A percentile compares a stretch with the other conserved stretches of the same genome.
These are phyloP conservation scores for Leccinum boreale DNA, from an alignment of 768 basidiomycete species.

Conservation along the genomic window DNA sequence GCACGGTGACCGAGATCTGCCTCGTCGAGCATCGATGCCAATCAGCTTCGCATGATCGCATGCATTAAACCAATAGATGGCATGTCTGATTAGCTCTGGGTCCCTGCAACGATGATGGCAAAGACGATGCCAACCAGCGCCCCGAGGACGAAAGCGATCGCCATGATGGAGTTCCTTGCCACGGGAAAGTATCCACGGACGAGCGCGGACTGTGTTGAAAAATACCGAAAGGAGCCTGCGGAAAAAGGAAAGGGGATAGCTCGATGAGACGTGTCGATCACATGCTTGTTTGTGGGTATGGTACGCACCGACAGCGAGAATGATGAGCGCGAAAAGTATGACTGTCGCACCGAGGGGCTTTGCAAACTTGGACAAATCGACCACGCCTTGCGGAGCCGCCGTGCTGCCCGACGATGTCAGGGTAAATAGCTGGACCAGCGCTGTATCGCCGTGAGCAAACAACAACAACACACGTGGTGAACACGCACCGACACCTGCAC, in stretches of 20 bases:
- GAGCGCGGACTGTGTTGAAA: slow-evolving; percentile 48
- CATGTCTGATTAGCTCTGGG: background rate
- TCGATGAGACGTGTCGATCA: background rate
- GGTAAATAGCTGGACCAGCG: slow-evolving; percentile 56
- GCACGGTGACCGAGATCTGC: background rate
- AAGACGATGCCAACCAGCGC: slow-evolving; percentile 43
- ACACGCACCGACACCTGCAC: slow-evolving; percentile 56
- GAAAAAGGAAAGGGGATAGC: background rate
- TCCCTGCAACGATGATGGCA: slow-evolving; percentile 37
- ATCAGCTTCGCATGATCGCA: background rate
- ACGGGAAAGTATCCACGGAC: slow-evolving; percentile 50
- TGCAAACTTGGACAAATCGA: slow-evolving; percentile 32
- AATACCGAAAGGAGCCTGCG: slow-evolving; percentile 51
- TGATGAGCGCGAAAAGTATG: slow-evolving; percentile 43
- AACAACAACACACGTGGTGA: background rate
- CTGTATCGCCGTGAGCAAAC: slow-evolving; percentile 15
- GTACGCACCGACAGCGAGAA: slow-evolving; percentile 46
- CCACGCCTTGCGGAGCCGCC: background rate
- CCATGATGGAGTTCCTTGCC: slow-evolving; percentile 43
- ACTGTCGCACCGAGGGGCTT: slow-evolving; percentile 52
- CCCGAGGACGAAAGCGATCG: slow-evolving; percentile 40
- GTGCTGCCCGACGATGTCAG: slow-evolving; percentile 18
- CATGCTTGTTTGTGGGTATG: background rate
- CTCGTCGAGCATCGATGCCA: background rate
- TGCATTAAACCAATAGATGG: background rate